Base-by-base conservation (phyloP, 2,329 filamentous ascomycete genomes). In the Ascochyta clinopodiicola region DNA sequence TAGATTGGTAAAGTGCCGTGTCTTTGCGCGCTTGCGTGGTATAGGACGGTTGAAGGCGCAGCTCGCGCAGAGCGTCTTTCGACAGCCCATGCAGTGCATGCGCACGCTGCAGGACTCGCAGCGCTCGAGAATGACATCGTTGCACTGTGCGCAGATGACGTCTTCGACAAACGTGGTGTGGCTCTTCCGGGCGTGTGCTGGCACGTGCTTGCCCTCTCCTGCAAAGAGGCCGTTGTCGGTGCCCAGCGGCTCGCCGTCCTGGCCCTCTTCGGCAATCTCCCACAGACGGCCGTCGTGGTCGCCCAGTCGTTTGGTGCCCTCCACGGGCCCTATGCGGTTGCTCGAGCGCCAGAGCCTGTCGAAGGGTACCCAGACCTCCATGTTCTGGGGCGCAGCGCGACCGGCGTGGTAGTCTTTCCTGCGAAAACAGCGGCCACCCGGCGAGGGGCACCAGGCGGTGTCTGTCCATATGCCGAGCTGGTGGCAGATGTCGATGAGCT, bases 321-420 rank as follows among this genome's bases (percentile, higher is more conserved):
- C 65, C 7, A 77, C 64, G 5, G 79, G 75, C 5, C 83, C 83
- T 55, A 86, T 79, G 75, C 83, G 83, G 60, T 86, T 86, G 57
- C 82, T 81, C 36, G 82, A 85, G 56, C 84, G 75, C 84, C 84
- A 86, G 39, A 86, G 70, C 46, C 84, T 76, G 69, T 86, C 84
- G 62, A 85, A 86, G 4, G 85, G 83, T n/a, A 86, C 84, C 83
- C 83, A 86, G 6, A 86, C 83, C 63, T 86, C 84, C 34, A 80
- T 77, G 17, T 81, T 81, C 38, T 82, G 81, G 44, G 83, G 81
- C 0, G 81, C 81, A 44, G 80, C 81, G 45, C 83, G 78, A 69
- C 82, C 81, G 10, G 80, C 78, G 45, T 84, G 82, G 69, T 86
- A 86, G 29, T 84, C 82, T 57, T 82, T 80, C 58, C 84, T 72